These are phyloP conservation scores for Umbelopsis vinacea DNA, from an alignment of 192 early-diverging fungal species.

Conservation along the genomic window DNA sequence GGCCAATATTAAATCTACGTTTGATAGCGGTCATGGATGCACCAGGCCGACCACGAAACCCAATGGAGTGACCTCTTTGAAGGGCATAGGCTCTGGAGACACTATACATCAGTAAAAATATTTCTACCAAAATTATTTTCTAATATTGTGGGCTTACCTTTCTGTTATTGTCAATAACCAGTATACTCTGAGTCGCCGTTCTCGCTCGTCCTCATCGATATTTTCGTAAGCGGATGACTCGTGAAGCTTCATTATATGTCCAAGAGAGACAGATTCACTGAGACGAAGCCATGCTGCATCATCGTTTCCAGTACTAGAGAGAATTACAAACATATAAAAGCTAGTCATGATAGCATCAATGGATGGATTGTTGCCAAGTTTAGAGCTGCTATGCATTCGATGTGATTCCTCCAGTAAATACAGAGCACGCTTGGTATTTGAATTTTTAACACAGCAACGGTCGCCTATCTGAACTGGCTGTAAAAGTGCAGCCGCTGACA, in stretches of 20 bases:
- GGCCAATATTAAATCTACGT: conserved; percentile 12
- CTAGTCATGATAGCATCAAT: conserved; percentile 3
- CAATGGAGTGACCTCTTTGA: conserved; percentile 17
- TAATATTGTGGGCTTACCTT: not conserved
- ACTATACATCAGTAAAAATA: not conserved
- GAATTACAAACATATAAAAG: conserved; percentile 4
- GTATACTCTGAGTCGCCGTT: conserved; percentile 3
- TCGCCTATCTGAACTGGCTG: conserved; percentile 9
- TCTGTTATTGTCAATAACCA: conserved; percentile 19
- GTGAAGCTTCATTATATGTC: conserved; percentile 4
- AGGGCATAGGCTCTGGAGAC: not conserved
- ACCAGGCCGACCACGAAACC: conserved; percentile 2
- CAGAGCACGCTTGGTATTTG: not conserved
- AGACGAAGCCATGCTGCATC: conserved; percentile 15
- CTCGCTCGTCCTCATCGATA: conserved; percentile 10
- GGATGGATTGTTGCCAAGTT: not conserved
- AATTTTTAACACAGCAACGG: not conserved
- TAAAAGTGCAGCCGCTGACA: conserved; percentile 3
- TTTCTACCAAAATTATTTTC: not conserved
- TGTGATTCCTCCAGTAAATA: not conserved
- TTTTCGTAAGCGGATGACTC: not conserved
- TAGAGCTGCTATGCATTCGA: not conserved
- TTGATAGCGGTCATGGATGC: conserved; percentile 13
- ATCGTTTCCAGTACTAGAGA: not conserved
- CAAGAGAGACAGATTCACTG: conserved; percentile 4